phyloP scores from a whole-genome alignment of 306 rosid species.

The Rubus parviflorus region DNA sequence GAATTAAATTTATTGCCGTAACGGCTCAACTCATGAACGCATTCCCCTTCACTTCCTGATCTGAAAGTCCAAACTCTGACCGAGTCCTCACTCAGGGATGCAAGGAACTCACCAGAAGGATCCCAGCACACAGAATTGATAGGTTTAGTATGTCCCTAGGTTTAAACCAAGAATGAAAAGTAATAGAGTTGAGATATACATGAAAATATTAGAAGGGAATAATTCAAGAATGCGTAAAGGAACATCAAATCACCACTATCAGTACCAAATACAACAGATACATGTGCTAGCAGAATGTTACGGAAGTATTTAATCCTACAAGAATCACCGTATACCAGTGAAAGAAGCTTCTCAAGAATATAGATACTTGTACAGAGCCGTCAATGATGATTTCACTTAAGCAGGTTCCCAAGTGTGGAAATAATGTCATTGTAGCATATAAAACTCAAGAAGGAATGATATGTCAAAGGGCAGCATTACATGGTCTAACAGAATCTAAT shows the following conservation, averaged over 20 bases:
- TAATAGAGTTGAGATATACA: neutral
- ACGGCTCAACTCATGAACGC: constrained; percentile 82
- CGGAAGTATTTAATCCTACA: neutral
- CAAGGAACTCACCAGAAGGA: constrained; percentile 87
- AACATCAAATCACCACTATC: neutral
- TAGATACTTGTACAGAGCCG: neutral
- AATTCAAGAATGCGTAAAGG: neutral
- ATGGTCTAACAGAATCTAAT: neutral
- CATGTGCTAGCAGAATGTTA: neutral
- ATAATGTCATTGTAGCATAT: neutral
- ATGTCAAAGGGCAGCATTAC: neutral
- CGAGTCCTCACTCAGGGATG: constrained; percentile 94
- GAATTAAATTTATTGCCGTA: constrained; percentile 80
- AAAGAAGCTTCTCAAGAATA: neutral
- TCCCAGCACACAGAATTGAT: constrained; percentile 85
- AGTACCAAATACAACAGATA: neutral
- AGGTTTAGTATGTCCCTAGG: constrained; percentile 79
- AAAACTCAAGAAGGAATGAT: neutral
- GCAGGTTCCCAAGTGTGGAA: neutral
- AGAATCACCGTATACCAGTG: neutral
- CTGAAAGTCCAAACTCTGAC: constrained; percentile 89
- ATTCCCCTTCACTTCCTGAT: constrained; percentile 77
- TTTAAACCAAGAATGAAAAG: constrained; percentile 25
- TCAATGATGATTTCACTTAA: neutral
- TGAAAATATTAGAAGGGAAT: neutral